A percentile compares a stretch with the other conserved stretches of the same genome.
Evolutionary conservation across 2,329 filamentous ascomycete species (phyloP).

Genomic region (Alternaria infectoria): DNA sequence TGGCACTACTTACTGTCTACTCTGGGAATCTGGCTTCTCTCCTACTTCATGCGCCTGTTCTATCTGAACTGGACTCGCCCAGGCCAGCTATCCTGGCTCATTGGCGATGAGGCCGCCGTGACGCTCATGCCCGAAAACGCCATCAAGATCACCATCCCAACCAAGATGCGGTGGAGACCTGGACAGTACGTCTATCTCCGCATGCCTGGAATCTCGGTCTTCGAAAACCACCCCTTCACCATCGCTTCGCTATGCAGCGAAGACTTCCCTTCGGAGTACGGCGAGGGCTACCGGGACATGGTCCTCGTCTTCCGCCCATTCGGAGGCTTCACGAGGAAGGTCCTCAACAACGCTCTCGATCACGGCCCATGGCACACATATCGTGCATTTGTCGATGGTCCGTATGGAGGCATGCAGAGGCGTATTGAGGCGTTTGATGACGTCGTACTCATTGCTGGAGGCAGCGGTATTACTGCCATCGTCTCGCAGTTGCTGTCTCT

Average conservation of each 20-base stretch:
- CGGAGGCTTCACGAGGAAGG: constrained; percentile 84
- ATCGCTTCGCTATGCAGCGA: constrained; percentile 91
- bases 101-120: constrained; percentile 89
- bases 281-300: constrained; percentile 85
- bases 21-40: constrained; percentile 76
- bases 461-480: constrained; percentile 91
- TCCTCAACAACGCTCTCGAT: constrained; percentile 80
- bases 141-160: constrained; percentile 94
- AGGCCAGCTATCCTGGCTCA: constrained; percentile 77
- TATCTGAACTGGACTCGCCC: constrained; percentile 91
- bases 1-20: constrained; percentile 90
- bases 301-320: constrained; percentile 91
- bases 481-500: constrained; percentile 89
- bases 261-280: constrained; percentile 91
- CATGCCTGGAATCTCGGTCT: constrained; percentile 88
- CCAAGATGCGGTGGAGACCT: constrained; percentile 88
- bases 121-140: constrained; percentile 90
- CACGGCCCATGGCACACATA: constrained; percentile 93
- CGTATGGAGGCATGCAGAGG: constrained; percentile 92
- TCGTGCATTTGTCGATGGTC: constrained; percentile 88
- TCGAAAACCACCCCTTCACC: constrained; percentile 96
- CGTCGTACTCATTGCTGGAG: constrained; percentile 89
- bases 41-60: constrained; percentile 76
- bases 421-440: constrained; percentile 92
- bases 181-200: constrained; percentile 94